A percentile compares a stretch with the other conserved stretches of the same genome.
These are phyloP conservation scores for Coemansia javaensis DNA, from an alignment of 192 early-diverging fungal species.

Conservation along the genomic window DNA sequence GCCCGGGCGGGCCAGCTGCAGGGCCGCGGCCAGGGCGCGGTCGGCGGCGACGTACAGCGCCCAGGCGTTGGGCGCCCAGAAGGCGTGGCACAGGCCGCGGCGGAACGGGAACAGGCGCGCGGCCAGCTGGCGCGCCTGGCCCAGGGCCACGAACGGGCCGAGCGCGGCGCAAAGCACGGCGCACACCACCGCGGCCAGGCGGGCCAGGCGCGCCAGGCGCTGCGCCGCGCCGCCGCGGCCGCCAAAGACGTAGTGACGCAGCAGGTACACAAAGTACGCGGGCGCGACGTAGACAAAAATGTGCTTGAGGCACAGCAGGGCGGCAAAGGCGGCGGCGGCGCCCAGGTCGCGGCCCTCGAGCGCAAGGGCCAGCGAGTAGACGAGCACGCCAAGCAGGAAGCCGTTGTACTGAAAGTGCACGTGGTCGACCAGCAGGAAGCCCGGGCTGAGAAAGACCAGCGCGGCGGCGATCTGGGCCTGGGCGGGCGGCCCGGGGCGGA, in stretches of 20 bases:
- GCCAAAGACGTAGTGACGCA: constrained; percentile 65
- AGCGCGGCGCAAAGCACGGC: constrained; percentile 75
- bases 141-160: constrained; percentile 69
- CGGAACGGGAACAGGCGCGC: constrained; percentile 91
- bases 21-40: constrained; percentile 51
- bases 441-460: constrained; percentile 64
- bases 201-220: constrained; percentile 50
- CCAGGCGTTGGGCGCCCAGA: constrained; percentile 98
- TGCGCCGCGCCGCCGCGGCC: neutral
- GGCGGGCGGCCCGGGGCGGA: constrained; percentile 3
- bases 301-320: constrained; percentile 93
- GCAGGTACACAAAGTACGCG: constrained; percentile 88
- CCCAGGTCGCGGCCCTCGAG: constrained; percentile 54
- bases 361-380: constrained; percentile 71
- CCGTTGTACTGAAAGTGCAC: constrained; percentile 99
- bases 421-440: constrained; percentile 84
- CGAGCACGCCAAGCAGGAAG: constrained; percentile 79
- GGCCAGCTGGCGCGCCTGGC: constrained; percentile 72
- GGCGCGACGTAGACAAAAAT: constrained; percentile 90
- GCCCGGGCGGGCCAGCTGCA: neutral
- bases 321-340: constrained; percentile 75
- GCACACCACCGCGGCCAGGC: constrained; percentile 60
- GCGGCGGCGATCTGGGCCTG: constrained; percentile 51
- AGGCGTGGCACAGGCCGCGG: constrained; percentile 93
- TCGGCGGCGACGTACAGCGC: constrained; percentile 83